Conservation (phyloP, 2,329 filamentous ascomycete species). For the Pseudovirgaria hyperparasitica region DNA sequence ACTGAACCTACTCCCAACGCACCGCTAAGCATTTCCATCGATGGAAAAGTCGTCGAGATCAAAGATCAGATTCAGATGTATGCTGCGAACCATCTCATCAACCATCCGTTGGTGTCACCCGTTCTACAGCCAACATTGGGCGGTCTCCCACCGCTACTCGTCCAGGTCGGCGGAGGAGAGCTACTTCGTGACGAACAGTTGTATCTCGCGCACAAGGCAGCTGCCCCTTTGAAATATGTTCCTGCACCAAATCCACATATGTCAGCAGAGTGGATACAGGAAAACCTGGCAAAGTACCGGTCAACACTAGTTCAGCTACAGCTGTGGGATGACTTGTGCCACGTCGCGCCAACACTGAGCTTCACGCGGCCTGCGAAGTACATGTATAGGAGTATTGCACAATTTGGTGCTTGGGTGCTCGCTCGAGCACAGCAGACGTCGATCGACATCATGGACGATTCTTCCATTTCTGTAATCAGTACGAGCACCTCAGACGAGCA, state of each 20-base stretch:
- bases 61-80: constrained; percentile 90
- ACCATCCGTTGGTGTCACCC: constrained; percentile 83
- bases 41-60: constrained; percentile 51
- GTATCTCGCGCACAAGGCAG: constrained; percentile 87
- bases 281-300: constrained; percentile 55
- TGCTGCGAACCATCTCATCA: constrained; percentile 70
- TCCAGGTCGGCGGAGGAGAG: constrained; percentile 81
- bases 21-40: constrained; percentile 53
- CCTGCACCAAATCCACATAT: constrained; percentile 33
- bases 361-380: constrained; percentile 93
- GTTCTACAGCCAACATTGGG: constrained; percentile 79
- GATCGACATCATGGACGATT: constrained; percentile 73
- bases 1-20: constrained; percentile 17
- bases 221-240: constrained; percentile 65
- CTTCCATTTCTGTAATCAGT: constrained; percentile 63
- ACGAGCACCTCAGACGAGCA: constrained; percentile 26
- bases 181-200: constrained; percentile 88
- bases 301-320: constrained; percentile 90
- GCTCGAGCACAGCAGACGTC: constrained; percentile 66
- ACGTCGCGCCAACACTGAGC: constrained; percentile 83
- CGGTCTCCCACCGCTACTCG: constrained; percentile 74
- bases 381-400: constrained; percentile 86
- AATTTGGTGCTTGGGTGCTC: constrained; percentile 86
- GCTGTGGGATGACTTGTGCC: constrained; percentile 91
- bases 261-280: constrained; percentile 45